phyloP scores from a whole-genome alignment of 129 eudicot genomes.

The Escallonia herrerae region DNA sequence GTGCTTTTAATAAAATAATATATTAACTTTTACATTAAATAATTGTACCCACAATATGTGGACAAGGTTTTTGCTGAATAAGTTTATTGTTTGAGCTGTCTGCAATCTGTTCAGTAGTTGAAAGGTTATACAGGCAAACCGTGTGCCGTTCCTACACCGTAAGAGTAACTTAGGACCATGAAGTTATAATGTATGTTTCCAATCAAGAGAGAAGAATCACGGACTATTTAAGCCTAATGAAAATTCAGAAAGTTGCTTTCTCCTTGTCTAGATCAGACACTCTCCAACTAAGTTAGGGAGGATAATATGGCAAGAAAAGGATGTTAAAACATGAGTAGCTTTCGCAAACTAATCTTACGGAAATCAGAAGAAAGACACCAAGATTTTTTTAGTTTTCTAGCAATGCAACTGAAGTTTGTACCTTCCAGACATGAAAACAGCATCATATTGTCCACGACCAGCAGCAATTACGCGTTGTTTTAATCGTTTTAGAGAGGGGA shows the following conservation, averaged over 20 bases:
- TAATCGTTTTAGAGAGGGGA: slow-evolving; percentile 80
- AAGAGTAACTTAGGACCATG: too few relatives aligned
- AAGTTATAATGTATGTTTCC: too few relatives aligned
- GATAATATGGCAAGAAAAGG: too few relatives aligned
- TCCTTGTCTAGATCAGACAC: too few relatives aligned
- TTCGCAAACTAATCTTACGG: neutral
- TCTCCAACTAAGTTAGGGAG: too few relatives aligned
- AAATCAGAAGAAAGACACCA: neutral
- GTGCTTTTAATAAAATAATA: too few relatives aligned
- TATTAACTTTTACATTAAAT: neutral
- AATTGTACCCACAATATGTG: neutral
- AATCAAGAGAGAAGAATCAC: too few relatives aligned
- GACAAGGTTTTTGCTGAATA: neutral
- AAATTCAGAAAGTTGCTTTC: too few relatives aligned
- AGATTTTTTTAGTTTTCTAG: neutral
- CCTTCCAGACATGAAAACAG: slow-evolving; percentile 99
- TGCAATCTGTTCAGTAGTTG: neutral
- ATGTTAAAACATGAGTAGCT: too few relatives aligned
- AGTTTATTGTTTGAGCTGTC: neutral
- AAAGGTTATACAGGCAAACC: too few relatives aligned
- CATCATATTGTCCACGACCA: slow-evolving; percentile 87
- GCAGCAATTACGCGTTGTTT: slow-evolving; percentile 83
- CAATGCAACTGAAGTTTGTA: slow-evolving; percentile 10
- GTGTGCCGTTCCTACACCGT: too few relatives aligned
- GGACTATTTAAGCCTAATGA: too few relatives aligned